Evolutionary conservation across 768 basidiomycete species (phyloP), one percentile per base, ranked within the genome.

Genomic region (Lactarius pseudohatsudake): DNA sequence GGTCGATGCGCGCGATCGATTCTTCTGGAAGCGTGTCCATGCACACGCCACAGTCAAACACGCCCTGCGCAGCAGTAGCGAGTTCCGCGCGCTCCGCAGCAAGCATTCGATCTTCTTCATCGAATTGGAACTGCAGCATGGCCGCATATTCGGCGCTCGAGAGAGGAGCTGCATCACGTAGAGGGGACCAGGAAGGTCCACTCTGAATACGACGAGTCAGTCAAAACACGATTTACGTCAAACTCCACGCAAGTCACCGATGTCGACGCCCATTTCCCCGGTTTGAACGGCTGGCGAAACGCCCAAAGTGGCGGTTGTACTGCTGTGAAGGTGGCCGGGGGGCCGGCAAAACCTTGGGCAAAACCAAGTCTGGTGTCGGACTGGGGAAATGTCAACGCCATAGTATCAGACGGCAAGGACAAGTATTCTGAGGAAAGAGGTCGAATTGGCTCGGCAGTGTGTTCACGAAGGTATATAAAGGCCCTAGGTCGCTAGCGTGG

Each of bases 41-140:
- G 73, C 88, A 90, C 41, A 89, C 77, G 5, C 77, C 77, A 69
- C 88, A 90, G 55, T 79, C 75, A 63, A 86, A 87, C 62, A 64
- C 50, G 62, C 34, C 43, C 6, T 63, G 57, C 58, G 61, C 62
- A 40, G 57, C 53, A 28, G 57, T 32, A 6, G 53, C 40, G 26
- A 67, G 66, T 18, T 30, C 58, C 4, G 41, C 66, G 8, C 58
- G 66, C 43, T 64, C 58, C 26, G 66, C 62, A 28, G 41, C 32
- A 32, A 67, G 26, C 26, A 30, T 3, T 20, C 58, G 62, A 36
- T 67, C 58, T 28, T 67, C 62, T 38, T 67, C 66, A 53, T 67
- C 62, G 41, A 67, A 64, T n/a, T 67, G 62, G 34, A 26, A 9
- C 50, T 63, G 66, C 20, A 67, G 32, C 8, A 59, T 59, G 26